Evolutionary conservation across 192 early-diverging fungal genomes (phyloP), one percentile per base, ranked within the genome.

Genomic region (Irineochytrium annulatum): DNA sequence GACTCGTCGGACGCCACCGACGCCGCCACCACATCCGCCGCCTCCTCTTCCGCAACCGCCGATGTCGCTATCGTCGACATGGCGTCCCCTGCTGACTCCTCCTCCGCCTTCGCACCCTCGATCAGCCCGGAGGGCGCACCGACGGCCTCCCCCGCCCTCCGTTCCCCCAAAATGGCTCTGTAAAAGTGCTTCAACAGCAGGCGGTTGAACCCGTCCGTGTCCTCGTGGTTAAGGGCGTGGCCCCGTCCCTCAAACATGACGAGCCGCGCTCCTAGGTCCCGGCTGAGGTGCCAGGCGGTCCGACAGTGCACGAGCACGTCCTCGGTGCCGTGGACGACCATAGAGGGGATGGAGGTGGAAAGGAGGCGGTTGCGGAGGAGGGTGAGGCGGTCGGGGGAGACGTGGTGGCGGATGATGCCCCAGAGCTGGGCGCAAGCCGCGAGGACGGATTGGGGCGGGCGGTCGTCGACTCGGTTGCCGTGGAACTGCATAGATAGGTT

Each of bases 201-300:
- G 37, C 49, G 34, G 29, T 68, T 68, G 44, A 68, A 68, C 34
- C 48, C 27, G 3, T 62, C 60, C 2, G 33, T 55, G 35, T 68
- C 66, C 32, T 68, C 66, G 48, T 68, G 66, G 54, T 68, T 68
- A 35, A 68, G 32, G 16, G 66, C 58, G 34, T 68, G 66, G 2
- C 66, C 66, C 14, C 66, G 58, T 30, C 66, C 66, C 32, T 68
- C 66, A 56, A 68, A 68, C 14, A 68, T 44, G n/a, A 68, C 66
- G 3, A 68, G 53, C 24, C 66, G 58, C 3, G 59, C 66, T 2
- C 59, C 52, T 5, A 68, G 37, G 29, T 55, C 24, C n/a, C 20
- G 24, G 28, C 59, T 52, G 22, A 68, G 53, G 20, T 55, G 17
- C 48, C 46, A 54, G 5, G 41, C 34, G 17, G 34, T 35, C 22